Conservation (phyloP, 2,329 filamentous ascomycete species). For the Fusarium sp. region DNA sequence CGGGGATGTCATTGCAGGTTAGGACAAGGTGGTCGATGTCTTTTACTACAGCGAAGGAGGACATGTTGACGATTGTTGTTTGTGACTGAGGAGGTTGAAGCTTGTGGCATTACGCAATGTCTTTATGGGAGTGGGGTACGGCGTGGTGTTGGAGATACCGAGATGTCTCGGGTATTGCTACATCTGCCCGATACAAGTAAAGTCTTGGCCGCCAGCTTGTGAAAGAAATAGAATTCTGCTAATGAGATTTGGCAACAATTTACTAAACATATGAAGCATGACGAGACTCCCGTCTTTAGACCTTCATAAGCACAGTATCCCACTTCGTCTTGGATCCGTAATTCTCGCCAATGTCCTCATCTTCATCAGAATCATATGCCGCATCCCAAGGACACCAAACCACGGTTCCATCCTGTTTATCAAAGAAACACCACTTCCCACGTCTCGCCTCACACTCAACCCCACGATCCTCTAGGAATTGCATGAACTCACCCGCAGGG, state of each 20-base stretch:
- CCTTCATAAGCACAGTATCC: not conserved
- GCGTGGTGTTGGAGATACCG: not conserved
- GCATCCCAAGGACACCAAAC: not conserved
- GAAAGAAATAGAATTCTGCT: too few relatives aligned
- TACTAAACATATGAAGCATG: too few relatives aligned
- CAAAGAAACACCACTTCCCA: slow-evolving; percentile 29
- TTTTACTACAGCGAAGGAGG: slow-evolving; percentile 49
- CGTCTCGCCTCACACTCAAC: slow-evolving; percentile 23
- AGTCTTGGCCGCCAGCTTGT: too few relatives aligned
- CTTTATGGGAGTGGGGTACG: not conserved
- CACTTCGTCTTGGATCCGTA: not conserved
- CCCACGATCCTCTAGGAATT: not conserved
- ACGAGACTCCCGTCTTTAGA: accelerated
- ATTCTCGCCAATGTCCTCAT: not conserved
- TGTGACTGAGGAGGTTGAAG: not conserved
- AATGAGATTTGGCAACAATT: accelerated
- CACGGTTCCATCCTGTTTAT: not conserved
- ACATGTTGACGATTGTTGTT: slow-evolving; percentile 17
- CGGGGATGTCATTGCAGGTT: slow-evolving; percentile 64
- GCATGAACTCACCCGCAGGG: not conserved
- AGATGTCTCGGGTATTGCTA: not conserved
- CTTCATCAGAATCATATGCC: not conserved
- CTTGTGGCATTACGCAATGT: not conserved
- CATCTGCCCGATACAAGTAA: not conserved
- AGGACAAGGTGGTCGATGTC: slow-evolving; percentile 72